Evolutionary conservation across 371 early-diverging fungal genomes (phyloP).

Genomic region (Scutellospora calospora): DNA sequence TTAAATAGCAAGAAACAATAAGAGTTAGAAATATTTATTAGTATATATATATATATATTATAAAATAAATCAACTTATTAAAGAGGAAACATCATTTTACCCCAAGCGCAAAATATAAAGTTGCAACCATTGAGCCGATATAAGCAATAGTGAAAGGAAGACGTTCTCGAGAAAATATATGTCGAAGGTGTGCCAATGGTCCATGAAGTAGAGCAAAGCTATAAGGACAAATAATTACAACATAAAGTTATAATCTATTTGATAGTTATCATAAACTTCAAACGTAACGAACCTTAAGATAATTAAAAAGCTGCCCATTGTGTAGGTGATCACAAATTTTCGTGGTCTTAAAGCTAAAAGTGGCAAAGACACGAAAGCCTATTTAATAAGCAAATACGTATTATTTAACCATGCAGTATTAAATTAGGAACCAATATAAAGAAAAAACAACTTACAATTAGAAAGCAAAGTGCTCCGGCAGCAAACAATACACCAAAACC

Average conservation of each 20-base stretch:
- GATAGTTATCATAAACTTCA: neutral
- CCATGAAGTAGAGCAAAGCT: constrained; percentile 38
- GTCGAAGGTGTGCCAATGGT: constrained; percentile 32
- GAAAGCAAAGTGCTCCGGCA: constrained; percentile 29
- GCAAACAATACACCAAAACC: constrained; percentile 31
- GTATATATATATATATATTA: neutral
- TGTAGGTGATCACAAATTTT: constrained; percentile 35
- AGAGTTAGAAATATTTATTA: neutral
- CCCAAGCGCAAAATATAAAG: constrained; percentile 36
- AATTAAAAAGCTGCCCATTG: constrained; percentile 39
- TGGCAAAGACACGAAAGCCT: constrained; percentile 38
- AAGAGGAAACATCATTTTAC: neutral
- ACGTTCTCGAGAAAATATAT: constrained; percentile 33
- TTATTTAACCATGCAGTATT: neutral
- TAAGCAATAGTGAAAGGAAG: constrained; percentile 39
- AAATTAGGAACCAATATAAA: neutral
- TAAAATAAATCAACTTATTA: neutral
- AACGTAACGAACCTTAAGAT: neutral
- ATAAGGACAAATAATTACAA: neutral
- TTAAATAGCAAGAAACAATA: neutral
- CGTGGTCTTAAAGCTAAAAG: constrained; percentile 34
- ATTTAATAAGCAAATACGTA: neutral
- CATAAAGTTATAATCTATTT: neutral
- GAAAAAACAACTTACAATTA: constrained; percentile 12
- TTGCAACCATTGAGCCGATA: constrained; percentile 37